Evolutionary conservation across 2,329 filamentous ascomycete species (phyloP).

Genomic region (Arthrinium phaeospermum): DNA sequence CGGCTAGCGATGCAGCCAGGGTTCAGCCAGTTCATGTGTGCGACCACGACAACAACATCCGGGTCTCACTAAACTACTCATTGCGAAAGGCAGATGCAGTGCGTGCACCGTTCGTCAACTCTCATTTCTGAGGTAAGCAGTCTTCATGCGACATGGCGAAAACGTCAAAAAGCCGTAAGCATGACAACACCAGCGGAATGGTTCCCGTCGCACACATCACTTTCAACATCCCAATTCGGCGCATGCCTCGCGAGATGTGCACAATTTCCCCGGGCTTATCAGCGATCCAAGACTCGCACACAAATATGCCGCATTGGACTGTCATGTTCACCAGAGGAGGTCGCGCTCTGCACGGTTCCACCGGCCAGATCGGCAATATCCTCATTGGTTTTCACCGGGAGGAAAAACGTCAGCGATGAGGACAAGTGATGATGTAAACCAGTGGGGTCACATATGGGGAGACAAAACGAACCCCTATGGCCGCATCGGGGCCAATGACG

Average conservation of each 20-base stretch:
- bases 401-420: neutral
- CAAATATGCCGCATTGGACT: neutral
- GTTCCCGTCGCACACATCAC: neutral
- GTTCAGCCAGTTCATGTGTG: slow-evolving; percentile 11
- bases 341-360: neutral
- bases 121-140: slow-evolving; percentile 15
- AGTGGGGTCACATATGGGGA: neutral
- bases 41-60: neutral
- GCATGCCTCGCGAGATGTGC: slow-evolving; percentile 2
- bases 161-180: slow-evolving; percentile 20
- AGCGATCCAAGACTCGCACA: neutral
- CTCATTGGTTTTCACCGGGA: neutral
- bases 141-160: neutral
- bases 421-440: neutral
- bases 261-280: neutral
- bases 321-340: neutral
- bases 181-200: slow-evolving; percentile 14
- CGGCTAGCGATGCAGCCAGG: slow-evolving; percentile 12
- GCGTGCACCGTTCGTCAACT: neutral
- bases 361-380: neutral
- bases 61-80: neutral
- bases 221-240: neutral
- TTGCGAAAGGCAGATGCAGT: neutral
- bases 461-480: neutral
- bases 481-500: neutral